A percentile compares a stretch with the other conserved stretches of the same genome.
Conservation (phyloP, 1,139 yeast species). For the Diutina rugosa region DNA sequence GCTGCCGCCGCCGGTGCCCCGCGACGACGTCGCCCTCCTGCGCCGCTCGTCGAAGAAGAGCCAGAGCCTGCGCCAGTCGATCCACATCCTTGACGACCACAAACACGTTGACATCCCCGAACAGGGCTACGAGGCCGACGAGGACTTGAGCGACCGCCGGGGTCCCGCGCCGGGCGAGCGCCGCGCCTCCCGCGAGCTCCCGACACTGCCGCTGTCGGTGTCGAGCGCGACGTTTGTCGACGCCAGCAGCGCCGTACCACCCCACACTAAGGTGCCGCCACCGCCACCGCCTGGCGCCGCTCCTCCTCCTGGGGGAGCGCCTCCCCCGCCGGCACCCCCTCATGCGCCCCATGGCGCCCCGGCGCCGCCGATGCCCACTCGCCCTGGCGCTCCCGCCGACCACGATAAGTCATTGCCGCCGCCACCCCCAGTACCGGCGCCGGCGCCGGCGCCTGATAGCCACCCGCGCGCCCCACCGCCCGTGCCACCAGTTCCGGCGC, state of each 20-base stretch:
- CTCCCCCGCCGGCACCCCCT: neutral
- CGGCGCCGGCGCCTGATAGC: neutral
- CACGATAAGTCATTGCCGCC: neutral
- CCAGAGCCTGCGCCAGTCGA: neutral
- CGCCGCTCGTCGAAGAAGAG: neutral
- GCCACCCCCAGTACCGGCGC: neutral
- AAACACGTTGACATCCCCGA: neutral
- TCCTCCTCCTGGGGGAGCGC: neutral
- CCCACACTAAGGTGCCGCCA: conserved; percentile 4
- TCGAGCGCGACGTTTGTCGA: conserved; percentile 3
- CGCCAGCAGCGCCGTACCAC: conserved; percentile 6
- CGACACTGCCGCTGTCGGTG: neutral
- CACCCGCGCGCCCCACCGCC: neutral
- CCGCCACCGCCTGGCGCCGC: conserved; percentile 7
- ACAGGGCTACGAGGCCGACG: conserved; percentile 41
- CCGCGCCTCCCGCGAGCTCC: neutral
- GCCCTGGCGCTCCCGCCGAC: neutral
- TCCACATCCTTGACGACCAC: neutral
- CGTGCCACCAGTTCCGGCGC: neutral
- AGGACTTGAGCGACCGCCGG: conserved; percentile 26
- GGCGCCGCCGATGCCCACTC: neutral
- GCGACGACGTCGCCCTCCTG: neutral
- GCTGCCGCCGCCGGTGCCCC: neutral
- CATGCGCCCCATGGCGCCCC: neutral
- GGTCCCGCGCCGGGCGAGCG: neutral